A percentile compares a stretch with the other conserved stretches of the same genome.
Evolutionary conservation across 2,329 filamentous ascomycete genomes (phyloP).

Genomic region (Colletotrichum chrysophilum): DNA sequence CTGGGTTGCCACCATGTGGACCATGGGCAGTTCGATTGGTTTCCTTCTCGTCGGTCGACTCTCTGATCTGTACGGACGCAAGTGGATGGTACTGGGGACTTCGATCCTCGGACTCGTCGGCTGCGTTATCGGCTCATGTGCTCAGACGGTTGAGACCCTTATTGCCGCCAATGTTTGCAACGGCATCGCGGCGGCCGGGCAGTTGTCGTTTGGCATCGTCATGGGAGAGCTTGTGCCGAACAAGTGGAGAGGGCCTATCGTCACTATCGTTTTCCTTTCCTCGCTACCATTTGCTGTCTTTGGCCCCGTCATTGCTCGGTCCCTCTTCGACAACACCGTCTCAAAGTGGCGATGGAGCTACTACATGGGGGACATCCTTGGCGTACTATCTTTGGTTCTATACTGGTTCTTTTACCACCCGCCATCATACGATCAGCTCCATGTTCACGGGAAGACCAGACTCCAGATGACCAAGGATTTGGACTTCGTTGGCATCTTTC

Average conservation of each 20-base stretch:
- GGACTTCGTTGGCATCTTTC: slow-evolving; percentile 49
- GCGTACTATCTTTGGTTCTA: slow-evolving; percentile 40
- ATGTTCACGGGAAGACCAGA: slow-evolving; percentile 39
- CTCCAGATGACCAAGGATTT: slow-evolving; percentile 45
- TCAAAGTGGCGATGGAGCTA: slow-evolving; percentile 55
- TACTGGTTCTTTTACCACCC: slow-evolving; percentile 52
- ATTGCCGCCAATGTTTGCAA: slow-evolving; percentile 42
- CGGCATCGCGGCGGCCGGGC: slow-evolving; percentile 43
- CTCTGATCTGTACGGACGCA: slow-evolving; percentile 11
- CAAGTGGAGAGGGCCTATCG: slow-evolving; percentile 40
- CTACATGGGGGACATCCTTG: slow-evolving; percentile 51
- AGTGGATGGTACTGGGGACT: slow-evolving; percentile 5
- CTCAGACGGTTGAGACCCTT: slow-evolving; percentile 37
- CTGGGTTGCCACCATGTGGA: slow-evolving; percentile 41
- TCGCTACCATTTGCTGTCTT: slow-evolving; percentile 46
- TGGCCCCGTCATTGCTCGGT: slow-evolving; percentile 51
- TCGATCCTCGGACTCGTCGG: slow-evolving; percentile 40
- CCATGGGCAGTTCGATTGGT: slow-evolving; percentile 41
- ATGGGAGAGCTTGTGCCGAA: slow-evolving; percentile 50
- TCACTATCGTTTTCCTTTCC: slow-evolving; percentile 42
- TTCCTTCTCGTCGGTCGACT: slow-evolving; percentile 26
- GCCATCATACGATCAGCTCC: slow-evolving; percentile 48
- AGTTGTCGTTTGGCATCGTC: slow-evolving; percentile 46
- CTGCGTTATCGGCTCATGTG: slow-evolving; percentile 39
- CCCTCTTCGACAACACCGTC: slow-evolving; percentile 45